Evolutionary conservation across 1,139 yeast genomes (phyloP), one percentile per base, ranked within the genome.

Genomic region (Hemisphaericaspora xylofermentans): DNA sequence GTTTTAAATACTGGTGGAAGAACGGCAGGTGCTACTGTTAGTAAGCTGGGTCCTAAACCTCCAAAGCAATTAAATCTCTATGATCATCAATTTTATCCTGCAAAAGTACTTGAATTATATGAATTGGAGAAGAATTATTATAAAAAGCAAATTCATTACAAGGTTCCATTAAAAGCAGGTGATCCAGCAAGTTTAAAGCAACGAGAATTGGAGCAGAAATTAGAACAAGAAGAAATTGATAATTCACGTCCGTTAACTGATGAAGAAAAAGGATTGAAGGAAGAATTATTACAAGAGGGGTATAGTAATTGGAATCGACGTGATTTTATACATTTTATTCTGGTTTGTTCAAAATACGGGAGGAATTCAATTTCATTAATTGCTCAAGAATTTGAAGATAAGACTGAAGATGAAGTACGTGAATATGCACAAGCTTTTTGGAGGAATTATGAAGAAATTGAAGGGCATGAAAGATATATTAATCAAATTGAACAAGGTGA

Each of bases 401-500:
- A 85, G 55, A 70, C 85, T 0, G 56, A 66, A n/a, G 89, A 84
- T 14, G 88, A 84, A 44, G 84, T 84, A 4, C 63, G 80, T 43
- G 80, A 74, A 36, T 85, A 85, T 55, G 82, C 88, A 2, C 68
- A 69, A 44, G 78, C 75, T 5, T 85, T 85, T 55, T 85, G 95
- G 95, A 50, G 63, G 27, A 74, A 77, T 43, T 82, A 77, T 53
- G 64, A 76, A 42, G 80, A 78, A 43, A 80, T 85, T 44, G 93
- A 85, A 25, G 91, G 89, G 4, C 79, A 78, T 57, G 95, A 85
- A 51, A 71, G 82, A 50, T 82, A 78, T 50, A 63, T 85, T 35
- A 68, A 69, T 32, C 85, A 78, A 48, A 84, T 85, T 47, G 93
- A 85, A 58, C 66, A 69, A n/a, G 95, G 93, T 14, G 95, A 85